Conservation (phyloP, 257 asterid species). For the Thymus quinquecostatus region DNA sequence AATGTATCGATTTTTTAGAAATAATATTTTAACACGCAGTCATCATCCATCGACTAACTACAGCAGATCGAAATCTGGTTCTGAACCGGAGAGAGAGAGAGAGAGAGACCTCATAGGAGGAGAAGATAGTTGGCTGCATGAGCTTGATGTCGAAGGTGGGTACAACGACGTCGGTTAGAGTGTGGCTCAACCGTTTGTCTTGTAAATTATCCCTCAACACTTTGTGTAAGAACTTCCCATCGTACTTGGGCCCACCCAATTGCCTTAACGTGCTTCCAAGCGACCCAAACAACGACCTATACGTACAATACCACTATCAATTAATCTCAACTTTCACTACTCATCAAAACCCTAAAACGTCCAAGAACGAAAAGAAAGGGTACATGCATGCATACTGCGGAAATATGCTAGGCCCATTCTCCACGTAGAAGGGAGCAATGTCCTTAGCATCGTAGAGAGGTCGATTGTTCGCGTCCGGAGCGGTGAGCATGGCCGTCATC, state of each 20-base stretch:
- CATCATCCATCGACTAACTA: too few species aligned
- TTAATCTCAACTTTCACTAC: background rate
- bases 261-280: slow-evolving; percentile 20
- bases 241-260: slow-evolving; percentile 48
- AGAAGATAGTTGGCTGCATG: slow-evolving; percentile 57
- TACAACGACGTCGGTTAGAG: slow-evolving; percentile 56
- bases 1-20: too few species aligned
- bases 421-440: slow-evolving; percentile 43
- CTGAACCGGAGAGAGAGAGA: background rate
- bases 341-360: background rate
- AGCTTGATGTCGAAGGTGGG: slow-evolving; percentile 58
- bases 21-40: too few species aligned
- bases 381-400: slow-evolving; percentile 20
- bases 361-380: background rate
- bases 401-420: slow-evolving; percentile 56
- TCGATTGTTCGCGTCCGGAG: slow-evolving; percentile 45
- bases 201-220: slow-evolving; percentile 44
- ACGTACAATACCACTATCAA: background rate
- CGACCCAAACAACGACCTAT: slow-evolving; percentile 36
- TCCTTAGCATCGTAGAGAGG: slow-evolving; percentile 63
- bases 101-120: slow-evolving; percentile 48
- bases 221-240: slow-evolving; percentile 52
- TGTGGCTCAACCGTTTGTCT: slow-evolving; percentile 42
- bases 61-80: too few species aligned
- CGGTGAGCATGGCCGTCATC: slow-evolving; percentile 53